These are phyloP conservation scores for Breviolum minutum DNA, from an alignment of 73 alveolate species.

Conservation along the genomic window DNA sequence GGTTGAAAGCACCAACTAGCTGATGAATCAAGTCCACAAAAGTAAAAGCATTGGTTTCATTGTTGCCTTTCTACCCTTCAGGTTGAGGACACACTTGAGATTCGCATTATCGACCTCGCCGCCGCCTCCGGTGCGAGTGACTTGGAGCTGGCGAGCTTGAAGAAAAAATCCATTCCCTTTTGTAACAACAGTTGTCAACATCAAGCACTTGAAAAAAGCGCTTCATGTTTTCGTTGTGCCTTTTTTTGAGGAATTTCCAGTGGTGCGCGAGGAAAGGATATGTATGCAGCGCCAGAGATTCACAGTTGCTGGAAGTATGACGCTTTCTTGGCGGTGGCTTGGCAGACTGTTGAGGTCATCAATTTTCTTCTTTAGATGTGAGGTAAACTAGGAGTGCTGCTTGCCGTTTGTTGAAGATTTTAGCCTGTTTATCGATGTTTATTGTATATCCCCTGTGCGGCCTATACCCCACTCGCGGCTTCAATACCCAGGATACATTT, in stretches of 20 bases:
- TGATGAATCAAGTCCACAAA: background rate
- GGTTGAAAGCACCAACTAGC: no score
- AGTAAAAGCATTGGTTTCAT: background rate
- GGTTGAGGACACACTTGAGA: constrained; percentile 46
- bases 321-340: constrained; percentile 35
- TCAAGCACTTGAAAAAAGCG: background rate
- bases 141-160: background rate
- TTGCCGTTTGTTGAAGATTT: background rate
- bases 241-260: constrained; percentile 84
- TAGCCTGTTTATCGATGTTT: no score
- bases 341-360: background rate
- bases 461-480: no score
- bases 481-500: constrained; percentile 3
- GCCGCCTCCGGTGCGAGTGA: constrained; percentile 36
- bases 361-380: background rate
- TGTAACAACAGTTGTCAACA: background rate
- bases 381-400: background rate
- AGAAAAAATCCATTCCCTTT: background rate
- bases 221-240: no score
- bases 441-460: no score
- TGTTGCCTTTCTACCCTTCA: background rate
- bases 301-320: constrained; percentile 37
- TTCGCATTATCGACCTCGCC: constrained; percentile 54
- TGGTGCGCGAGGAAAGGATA: constrained; percentile 71
- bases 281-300: constrained; percentile 83